Conservation (phyloP, 2,329 filamentous ascomycete genomes). For the Venturia asperata region DNA sequence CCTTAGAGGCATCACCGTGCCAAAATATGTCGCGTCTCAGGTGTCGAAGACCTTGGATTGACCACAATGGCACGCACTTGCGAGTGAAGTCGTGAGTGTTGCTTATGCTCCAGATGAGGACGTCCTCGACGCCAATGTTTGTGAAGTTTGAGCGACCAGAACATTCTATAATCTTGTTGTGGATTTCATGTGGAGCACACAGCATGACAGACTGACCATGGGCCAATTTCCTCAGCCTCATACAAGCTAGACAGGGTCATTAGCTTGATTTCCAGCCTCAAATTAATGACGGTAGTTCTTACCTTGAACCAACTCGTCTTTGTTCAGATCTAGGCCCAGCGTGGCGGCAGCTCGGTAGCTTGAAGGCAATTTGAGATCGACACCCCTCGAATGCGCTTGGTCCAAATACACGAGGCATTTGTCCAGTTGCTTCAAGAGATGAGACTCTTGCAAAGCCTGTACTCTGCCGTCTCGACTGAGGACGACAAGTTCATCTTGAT, state of each 20-base stretch:
- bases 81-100: neutral
- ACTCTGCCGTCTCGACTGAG: slow-evolving; percentile 42
- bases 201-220: slow-evolving; percentile 60
- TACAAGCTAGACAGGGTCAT: slow-evolving; percentile 47
- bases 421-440: slow-evolving; percentile 50
- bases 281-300: slow-evolving; percentile 22
- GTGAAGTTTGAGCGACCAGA: neutral
- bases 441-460: slow-evolving; percentile 50
- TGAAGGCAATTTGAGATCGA: slow-evolving; percentile 55
- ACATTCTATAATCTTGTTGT: slow-evolving; percentile 22
- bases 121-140: slow-evolving; percentile 26
- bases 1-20: neutral
- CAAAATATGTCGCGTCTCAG: neutral
- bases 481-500: slow-evolving; percentile 49
- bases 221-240: slow-evolving; percentile 63
- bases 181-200: slow-evolving; percentile 53
- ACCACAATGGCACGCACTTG: neutral
- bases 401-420: slow-evolving; percentile 62
- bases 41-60: neutral
- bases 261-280: neutral
- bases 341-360: slow-evolving; percentile 60
- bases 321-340: slow-evolving; percentile 56
- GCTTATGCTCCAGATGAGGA: slow-evolving; percentile 2
- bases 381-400: slow-evolving; percentile 63
- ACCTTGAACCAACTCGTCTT: slow-evolving; percentile 64